These are phyloP conservation scores for Neophaeococcomyces aloes DNA, from an alignment of 2,329 filamentous ascomycete species.

Conservation along the genomic window DNA sequence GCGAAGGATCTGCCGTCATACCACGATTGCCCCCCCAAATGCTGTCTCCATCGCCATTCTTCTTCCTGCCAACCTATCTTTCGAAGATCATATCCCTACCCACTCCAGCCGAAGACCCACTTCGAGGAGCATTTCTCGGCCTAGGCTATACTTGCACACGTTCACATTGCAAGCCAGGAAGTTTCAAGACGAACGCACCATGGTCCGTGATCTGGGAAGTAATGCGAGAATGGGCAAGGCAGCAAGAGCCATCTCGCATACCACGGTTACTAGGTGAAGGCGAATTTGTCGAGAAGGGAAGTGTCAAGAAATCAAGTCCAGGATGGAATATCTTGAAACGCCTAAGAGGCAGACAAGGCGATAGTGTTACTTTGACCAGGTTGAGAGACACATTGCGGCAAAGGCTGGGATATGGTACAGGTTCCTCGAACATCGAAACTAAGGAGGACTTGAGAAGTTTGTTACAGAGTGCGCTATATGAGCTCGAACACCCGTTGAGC, in stretches of 20 bases:
- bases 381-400: slow-evolving; percentile 22
- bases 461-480: slow-evolving; percentile 36
- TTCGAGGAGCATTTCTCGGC: slow-evolving; percentile 70
- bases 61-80: slow-evolving; percentile 65
- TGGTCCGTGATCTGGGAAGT: slow-evolving; percentile 87
- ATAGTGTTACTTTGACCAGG: slow-evolving; percentile 26
- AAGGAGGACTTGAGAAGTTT: slow-evolving; percentile 32
- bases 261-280: slow-evolving; percentile 6
- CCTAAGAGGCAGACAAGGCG: slow-evolving; percentile 20
- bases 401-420: neutral
- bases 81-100: slow-evolving; percentile 67
- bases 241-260: slow-evolving; percentile 56
- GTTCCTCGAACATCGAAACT: slow-evolving; percentile 20
- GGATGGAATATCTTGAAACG: slow-evolving; percentile 58
- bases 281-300: slow-evolving; percentile 42
- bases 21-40: slow-evolving; percentile 48
- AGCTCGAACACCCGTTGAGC: slow-evolving; percentile 19
- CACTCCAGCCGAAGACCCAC: slow-evolving; percentile 65
- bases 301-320: slow-evolving; percentile 56
- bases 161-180: slow-evolving; percentile 80
- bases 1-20: slow-evolving; percentile 25
- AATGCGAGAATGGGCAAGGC: slow-evolving; percentile 81
- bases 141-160: slow-evolving; percentile 74
- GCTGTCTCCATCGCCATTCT: slow-evolving; percentile 72
- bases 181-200: slow-evolving; percentile 86